These are phyloP conservation scores for Trichoderma breve DNA, from an alignment of 2,329 filamentous ascomycete species.

Conservation along the genomic window DNA sequence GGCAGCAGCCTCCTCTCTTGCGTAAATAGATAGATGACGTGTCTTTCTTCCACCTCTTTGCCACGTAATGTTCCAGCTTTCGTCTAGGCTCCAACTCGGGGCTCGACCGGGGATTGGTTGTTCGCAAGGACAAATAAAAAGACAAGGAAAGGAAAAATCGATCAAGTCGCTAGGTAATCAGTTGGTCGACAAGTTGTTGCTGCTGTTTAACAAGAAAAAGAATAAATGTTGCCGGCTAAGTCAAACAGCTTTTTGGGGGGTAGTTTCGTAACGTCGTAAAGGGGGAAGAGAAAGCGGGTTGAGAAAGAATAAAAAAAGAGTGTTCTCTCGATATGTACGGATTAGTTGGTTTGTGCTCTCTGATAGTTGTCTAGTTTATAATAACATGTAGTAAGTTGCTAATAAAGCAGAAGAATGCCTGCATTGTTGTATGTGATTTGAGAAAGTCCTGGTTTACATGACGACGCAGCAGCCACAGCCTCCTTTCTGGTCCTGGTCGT, in stretches of 20 bases:
- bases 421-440: neutral
- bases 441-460: conserved; percentile 39
- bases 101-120: conserved; percentile 1
- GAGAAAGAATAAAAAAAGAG: neutral
- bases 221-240: conserved; percentile 8
- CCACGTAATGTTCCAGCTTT: neutral
- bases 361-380: conserved; percentile 12
- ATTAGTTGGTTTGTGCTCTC: conserved; percentile 16
- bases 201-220: conserved; percentile 8
- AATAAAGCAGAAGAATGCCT: neutral
- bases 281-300: neutral
- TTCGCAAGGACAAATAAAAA: neutral
- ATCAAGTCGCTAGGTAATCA: conserved; percentile 18
- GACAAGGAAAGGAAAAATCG: conserved; percentile 4
- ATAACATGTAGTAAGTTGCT: neutral
- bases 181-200: conserved; percentile 13
- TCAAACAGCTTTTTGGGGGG: conserved; percentile 17
- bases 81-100: conserved; percentile 16
- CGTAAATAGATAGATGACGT: neutral
- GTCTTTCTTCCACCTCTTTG: neutral
- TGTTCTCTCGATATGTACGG: conserved; percentile 17
- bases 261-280: conserved; percentile 22
- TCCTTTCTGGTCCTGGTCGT: conserved; percentile 40
- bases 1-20: neutral
- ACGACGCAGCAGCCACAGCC: conserved; percentile 53